Evolutionary conservation across 75 land plant genomes (phyloP).

Genomic region (Larix kaempferi): DNA sequence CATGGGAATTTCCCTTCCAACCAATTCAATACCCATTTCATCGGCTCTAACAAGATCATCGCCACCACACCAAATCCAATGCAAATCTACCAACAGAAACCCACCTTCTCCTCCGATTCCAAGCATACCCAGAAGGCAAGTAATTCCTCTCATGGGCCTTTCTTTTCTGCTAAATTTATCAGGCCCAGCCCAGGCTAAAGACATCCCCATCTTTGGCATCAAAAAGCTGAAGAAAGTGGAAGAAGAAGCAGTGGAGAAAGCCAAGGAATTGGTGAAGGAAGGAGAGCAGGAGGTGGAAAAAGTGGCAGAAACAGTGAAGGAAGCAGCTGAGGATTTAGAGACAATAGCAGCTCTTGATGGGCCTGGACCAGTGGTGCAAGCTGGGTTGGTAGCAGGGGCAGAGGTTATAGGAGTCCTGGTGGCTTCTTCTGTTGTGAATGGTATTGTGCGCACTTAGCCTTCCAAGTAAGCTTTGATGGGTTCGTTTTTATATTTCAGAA

Average conservation of each 20-base stretch:
- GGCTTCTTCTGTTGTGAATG: constrained; percentile 55
- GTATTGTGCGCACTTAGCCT: constrained; percentile 48
- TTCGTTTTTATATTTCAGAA: too few species aligned
- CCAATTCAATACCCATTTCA: background rate
- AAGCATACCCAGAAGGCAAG: constrained; percentile 10
- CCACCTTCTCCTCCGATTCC: background rate
- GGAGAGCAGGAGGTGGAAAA: constrained; percentile 29
- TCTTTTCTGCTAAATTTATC: background rate
- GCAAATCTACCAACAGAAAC: background rate
- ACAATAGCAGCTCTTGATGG: constrained; percentile 10
- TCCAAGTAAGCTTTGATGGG: constrained; percentile 8
- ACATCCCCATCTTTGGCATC: constrained; percentile 60
- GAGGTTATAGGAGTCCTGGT: constrained; percentile 53
- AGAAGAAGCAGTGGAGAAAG: constrained; percentile 43
- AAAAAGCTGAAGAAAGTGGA: constrained; percentile 25
- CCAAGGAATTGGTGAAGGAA: constrained; percentile 42
- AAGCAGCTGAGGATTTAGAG: constrained; percentile 16
- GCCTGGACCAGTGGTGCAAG: constrained; percentile 41
- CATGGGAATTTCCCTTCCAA: background rate
- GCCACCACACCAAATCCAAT: background rate
- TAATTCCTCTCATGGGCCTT: background rate
- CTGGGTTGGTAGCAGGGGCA: constrained; percentile 58
- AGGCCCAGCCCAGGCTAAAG: constrained; percentile 30
- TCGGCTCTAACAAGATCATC: background rate
- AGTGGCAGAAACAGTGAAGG: constrained; percentile 29